Percentiles rank a stretch among this genome's conserved stretches.
Conservation (phyloP, 176 grass and related monocot genomes). For the bread wheat (Triticum aestivum) region IWGSC_CS_RefSeq_v2.1 NC_057799.1:542457420-542457919, state of each 20-base stretch:
- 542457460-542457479: background rate
- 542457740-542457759: conserved; percentile 69
- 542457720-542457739: conserved; percentile 70
- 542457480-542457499: conserved; percentile 6
- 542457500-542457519: conserved; percentile 20
- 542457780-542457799: conserved; percentile 67
- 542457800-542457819: conserved; percentile 55
- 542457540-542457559: background rate
- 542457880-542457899: conserved; percentile 14
- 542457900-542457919: conserved; percentile 6
- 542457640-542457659: conserved; percentile 41
- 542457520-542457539: background rate
- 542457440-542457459: background rate
- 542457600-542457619: conserved; percentile 79
- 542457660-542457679: conserved; percentile 62
- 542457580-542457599: conserved; percentile 67
- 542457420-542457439: background rate
- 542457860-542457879: conserved; percentile 10
- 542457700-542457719: conserved; percentile 73
- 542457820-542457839: conserved; percentile 19
- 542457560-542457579: conserved; percentile 15
- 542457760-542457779: conserved; percentile 85
- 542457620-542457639: conserved; percentile 75
- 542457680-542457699: conserved; percentile 94
- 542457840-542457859: background rate